Conservation (phyloP, 2,329 filamentous ascomycete species). For the Cytospora leucostoma region DNA sequence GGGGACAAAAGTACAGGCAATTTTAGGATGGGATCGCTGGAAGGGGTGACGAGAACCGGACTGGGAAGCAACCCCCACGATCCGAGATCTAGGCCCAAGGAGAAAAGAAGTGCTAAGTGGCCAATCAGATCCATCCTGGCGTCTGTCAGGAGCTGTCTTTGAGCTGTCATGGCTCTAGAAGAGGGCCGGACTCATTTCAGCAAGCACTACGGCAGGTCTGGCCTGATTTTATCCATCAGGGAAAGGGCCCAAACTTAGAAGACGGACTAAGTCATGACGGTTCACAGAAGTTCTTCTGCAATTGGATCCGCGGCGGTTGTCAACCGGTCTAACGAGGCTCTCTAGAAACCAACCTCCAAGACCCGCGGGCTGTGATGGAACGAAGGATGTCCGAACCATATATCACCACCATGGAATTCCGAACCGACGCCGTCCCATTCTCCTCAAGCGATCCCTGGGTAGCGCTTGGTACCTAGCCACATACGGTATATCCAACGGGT, state of each 20-base stretch:
- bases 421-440: neutral
- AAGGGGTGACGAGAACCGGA: conserved; percentile 10
- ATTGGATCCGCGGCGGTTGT: neutral
- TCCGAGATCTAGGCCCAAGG: conserved; percentile 17
- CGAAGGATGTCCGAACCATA: neutral
- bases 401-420: neutral
- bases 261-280: conserved; percentile 10
- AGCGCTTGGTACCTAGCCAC: neutral
- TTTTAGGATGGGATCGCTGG: neutral
- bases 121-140: conserved; percentile 22
- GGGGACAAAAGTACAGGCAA: neutral
- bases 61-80: conserved; percentile 19
- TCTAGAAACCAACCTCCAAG: neutral
- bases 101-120: neutral
- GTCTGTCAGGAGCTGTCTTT: conserved; percentile 19
- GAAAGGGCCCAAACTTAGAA: neutral
- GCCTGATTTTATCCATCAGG: conserved; percentile 3
- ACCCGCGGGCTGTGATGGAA: neutral
- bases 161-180: conserved; percentile 20
- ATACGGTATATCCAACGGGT: neutral
- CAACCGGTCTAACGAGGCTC: neutral
- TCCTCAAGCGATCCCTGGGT: conserved; percentile 1
- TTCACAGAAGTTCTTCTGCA: neutral
- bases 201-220: conserved; percentile 8
- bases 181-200: conserved; percentile 9